phyloP scores from a whole-genome alignment of 305 asterid species.

The Fraxinus sp. region DNA sequence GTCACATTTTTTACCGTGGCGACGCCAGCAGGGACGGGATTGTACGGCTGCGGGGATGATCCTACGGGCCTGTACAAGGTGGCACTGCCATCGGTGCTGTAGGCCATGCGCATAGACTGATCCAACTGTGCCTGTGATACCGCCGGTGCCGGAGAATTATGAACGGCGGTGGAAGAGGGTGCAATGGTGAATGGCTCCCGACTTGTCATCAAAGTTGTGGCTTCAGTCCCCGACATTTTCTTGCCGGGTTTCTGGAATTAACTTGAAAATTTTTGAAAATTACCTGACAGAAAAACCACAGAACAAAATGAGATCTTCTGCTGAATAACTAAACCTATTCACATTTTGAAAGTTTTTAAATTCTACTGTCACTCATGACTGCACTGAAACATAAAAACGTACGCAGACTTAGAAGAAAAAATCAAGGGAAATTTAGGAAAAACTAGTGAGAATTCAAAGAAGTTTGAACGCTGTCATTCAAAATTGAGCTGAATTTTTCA shows the following conservation, averaged over 20 bases:
- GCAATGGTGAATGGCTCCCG: constrained; percentile 34
- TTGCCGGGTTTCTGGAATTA: constrained; percentile 32
- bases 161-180: constrained; percentile 6
- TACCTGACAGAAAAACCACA: constrained; percentile 19
- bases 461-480: neutral
- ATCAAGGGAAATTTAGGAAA: constrained; percentile 23
- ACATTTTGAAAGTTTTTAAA: constrained; percentile 9
- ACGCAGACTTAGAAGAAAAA: neutral
- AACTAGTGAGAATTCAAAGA: neutral
- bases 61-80: constrained; percentile 29
- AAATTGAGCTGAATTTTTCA: constrained; percentile 25
- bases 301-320: constrained; percentile 30
- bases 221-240: constrained; percentile 39
- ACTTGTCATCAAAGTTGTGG: constrained; percentile 32
- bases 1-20: constrained; percentile 18
- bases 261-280: constrained; percentile 1
- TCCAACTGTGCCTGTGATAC: constrained; percentile 33
- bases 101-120: constrained; percentile 41
- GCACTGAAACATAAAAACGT: neutral
- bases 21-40: constrained; percentile 22
- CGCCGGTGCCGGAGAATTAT: constrained; percentile 19
- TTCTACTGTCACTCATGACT: neutral
- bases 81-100: constrained; percentile 24
- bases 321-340: constrained; percentile 20
- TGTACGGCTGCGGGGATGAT: constrained; percentile 35